These are phyloP conservation scores for Caryopteris hybrid DNA, from an alignment of 305 asterid genomes.

Conservation along the genomic window DNA sequence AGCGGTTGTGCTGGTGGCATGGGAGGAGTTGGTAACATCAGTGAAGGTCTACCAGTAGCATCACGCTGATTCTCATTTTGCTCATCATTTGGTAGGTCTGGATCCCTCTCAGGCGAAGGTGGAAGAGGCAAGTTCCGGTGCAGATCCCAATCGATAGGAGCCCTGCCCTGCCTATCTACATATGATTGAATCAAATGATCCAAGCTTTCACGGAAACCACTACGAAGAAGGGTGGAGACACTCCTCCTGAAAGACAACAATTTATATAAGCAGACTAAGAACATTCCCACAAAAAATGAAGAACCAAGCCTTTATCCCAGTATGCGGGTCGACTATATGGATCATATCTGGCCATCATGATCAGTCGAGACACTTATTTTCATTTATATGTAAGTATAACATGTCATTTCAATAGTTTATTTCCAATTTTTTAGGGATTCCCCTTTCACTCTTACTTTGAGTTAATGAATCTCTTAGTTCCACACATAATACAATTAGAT, in stretches of 20 bases:
- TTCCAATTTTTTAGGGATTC: not conserved
- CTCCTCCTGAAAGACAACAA: constrained; percentile 69
- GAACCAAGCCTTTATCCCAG: not conserved
- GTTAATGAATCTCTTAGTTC: not conserved
- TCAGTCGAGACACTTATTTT: not conserved
- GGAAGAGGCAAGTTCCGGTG: constrained; percentile 74
- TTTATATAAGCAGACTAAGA: constrained; percentile 7
- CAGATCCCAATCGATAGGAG: constrained; percentile 84
- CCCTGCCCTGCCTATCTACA: constrained; percentile 70
- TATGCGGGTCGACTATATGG: not conserved
- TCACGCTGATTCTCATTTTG: constrained; percentile 52
- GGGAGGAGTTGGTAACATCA: constrained; percentile 73
- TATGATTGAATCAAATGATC: constrained; percentile 88
- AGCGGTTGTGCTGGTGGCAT: constrained; percentile 85
- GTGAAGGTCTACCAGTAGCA: constrained; percentile 54
- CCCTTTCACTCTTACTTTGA: not conserved
- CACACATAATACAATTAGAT: not conserved
- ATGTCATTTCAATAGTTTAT: no score
- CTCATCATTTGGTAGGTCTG: constrained; percentile 46
- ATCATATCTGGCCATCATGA: not conserved
- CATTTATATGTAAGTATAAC: not conserved
- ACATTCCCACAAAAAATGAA: not conserved
- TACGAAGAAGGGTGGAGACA: constrained; percentile 90
- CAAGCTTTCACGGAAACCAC: constrained; percentile 94
- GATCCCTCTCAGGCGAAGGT: constrained; percentile 56